Base-by-base conservation (phyloP, 257 asterid species). In the Schizonepeta tenuifolia region DNA sequence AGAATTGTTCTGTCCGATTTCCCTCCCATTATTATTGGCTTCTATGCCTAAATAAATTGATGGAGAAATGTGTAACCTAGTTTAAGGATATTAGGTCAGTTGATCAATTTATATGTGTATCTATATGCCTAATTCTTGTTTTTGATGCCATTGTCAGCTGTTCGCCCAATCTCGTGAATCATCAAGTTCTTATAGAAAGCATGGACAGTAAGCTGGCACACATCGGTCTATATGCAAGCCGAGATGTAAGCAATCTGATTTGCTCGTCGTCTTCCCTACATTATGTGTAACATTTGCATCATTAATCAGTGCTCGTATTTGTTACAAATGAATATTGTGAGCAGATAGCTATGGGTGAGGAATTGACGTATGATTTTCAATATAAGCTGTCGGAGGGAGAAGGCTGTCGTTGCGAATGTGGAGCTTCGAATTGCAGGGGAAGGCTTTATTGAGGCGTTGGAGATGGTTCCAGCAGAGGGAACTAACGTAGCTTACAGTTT, bases 131-230 rank as follows among this genome's bases (percentile, higher is more conserved):
- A 69, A 21, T 62, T 13, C 40, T 59, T 40, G 24, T 60, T 26
- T 60, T 26, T 15, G 40, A 26, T 79, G 20, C 75, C 78, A 74
- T 73, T 74, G 31, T 56, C 84, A 95, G 99, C 79, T 95, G 99
- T 90, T 88, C 86, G 33, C 89, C 98, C 7, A 95, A 95, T 84
- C 96, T 95, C 26, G 85, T 85, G 84, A 90, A 88, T 75, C 92
- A 90, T 81, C 99, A 92, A 92, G 99, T 92, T 82, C 87, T 95
- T 28, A 90, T 95, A 58, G 99, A 92, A 71, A 92, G 95, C 87
- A 95, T 92, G 98, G 98, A 95, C 64, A 83, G 89, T 83, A 92
- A 83, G 80, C 92, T 88, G 35, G 89, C 99, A 1, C 99, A 86
- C 68, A 76, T 95, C 57, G 98, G 98, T 65, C 84, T 95, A 80